These are phyloP conservation scores for Paratinospora sagittata DNA, from an alignment of 164 flowering plant species.

Conservation along the genomic window DNA sequence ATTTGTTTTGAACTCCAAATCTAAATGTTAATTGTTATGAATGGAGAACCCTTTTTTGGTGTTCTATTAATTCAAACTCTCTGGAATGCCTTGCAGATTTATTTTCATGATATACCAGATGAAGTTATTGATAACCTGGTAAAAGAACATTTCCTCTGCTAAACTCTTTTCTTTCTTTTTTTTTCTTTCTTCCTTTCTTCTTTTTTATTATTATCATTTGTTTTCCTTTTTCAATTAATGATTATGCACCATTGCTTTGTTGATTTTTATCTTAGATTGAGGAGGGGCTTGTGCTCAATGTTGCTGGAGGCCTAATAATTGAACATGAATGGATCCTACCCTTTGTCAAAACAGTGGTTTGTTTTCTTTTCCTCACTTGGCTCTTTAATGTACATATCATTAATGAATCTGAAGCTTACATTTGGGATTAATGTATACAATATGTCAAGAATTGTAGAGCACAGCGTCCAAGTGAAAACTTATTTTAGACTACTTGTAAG, in stretches of 20 bases:
- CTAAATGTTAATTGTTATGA: too few species aligned
- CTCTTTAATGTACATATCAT: background rate
- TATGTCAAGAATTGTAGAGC: background rate
- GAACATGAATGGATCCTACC: slow-evolving; percentile 77
- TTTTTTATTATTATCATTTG: background rate
- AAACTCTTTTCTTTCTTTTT: too few species aligned
- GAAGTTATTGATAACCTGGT: slow-evolving; percentile 76
- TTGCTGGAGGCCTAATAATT: slow-evolving; percentile 81
- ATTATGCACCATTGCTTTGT: background rate
- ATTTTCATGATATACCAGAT: slow-evolving; percentile 84
- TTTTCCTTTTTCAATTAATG: background rate
- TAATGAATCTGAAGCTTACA: background rate
- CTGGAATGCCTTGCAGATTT: slow-evolving; percentile 46
- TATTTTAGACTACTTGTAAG: background rate
- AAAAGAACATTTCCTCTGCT: slow-evolving; percentile 4
- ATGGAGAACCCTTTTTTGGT: too few species aligned
- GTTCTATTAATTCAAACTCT: background rate
- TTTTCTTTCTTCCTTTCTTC: background rate
- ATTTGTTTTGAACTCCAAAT: too few species aligned
- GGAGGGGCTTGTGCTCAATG: slow-evolving; percentile 63
- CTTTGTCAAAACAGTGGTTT: slow-evolving; percentile 74
- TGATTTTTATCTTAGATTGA: slow-evolving; percentile 42
- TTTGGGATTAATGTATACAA: background rate
- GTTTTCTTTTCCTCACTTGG: slow-evolving; percentile 24
- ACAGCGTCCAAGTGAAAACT: background rate